These are phyloP conservation scores for Cutaneotrichosporon mucoides DNA, from an alignment of 1,284 basidiomycete species.

Conservation along the genomic window DNA sequence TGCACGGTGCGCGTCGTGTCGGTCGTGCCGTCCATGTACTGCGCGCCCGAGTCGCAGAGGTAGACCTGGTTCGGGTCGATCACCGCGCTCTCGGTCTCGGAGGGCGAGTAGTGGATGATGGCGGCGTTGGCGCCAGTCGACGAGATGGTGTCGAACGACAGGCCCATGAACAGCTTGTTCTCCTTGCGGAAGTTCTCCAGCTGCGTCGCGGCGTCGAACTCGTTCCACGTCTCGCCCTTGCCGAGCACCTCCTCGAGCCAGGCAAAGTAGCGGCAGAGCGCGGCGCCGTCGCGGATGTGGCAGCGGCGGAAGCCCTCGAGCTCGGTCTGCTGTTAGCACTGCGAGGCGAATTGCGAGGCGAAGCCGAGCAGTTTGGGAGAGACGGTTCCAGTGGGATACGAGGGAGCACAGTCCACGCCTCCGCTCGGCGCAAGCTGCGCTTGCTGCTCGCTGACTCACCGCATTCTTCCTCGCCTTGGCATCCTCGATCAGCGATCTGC, in stretches of 20 bases:
- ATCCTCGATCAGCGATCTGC: conserved; percentile 70
- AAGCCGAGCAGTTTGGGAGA: too few relatives aligned
- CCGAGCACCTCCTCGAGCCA: conserved; percentile 86
- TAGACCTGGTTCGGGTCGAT: conserved; percentile 82
- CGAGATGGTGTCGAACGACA: conserved; percentile 91
- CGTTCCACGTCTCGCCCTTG: conserved; percentile 63
- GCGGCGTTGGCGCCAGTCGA: conserved; percentile 83
- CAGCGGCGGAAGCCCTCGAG: conserved; percentile 82
- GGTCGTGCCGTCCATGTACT: conserved; percentile 87
- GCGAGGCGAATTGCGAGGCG: too few relatives aligned
- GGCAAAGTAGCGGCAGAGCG: conserved; percentile 79
- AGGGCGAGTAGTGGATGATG: conserved; percentile 89
- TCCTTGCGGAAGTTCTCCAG: conserved; percentile 79
- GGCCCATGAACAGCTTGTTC: conserved; percentile 72
- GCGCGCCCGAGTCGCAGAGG: conserved; percentile 89
- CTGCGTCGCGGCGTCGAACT: conserved; percentile 74
- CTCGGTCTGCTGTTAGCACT: conserved; percentile 54
- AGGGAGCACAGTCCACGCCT: not conserved
- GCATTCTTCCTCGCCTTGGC: conserved; percentile 88
- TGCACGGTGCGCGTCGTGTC: conserved; percentile 92
- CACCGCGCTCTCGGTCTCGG: conserved; percentile 65
- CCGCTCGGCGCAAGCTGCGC: too few relatives aligned
- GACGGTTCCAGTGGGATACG: too few relatives aligned
- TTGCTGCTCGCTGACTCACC: conserved; percentile 21
- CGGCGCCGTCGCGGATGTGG: conserved; percentile 87